These are phyloP conservation scores for Turnera subulata DNA, from an alignment of 345 rosid genomes.

Conservation along the genomic window DNA sequence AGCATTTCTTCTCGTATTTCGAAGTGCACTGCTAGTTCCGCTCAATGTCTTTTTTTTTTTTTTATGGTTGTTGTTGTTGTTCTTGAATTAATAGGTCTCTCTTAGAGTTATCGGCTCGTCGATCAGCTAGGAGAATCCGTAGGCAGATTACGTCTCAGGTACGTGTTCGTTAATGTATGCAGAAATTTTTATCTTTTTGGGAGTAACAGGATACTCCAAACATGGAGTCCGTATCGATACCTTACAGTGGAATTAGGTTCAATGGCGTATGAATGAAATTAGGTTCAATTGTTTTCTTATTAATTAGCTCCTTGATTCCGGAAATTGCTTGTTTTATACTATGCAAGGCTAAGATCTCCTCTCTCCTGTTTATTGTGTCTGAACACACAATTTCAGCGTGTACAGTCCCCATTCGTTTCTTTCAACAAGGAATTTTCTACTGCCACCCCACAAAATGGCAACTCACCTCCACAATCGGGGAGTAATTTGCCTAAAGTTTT, in stretches of 20 bases:
- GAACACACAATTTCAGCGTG: conserved; percentile 30
- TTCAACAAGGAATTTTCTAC: conserved; percentile 49
- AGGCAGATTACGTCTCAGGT: conserved; percentile 46
- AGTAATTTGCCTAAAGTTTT: conserved; percentile 38
- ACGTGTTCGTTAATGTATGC: conserved; percentile 14
- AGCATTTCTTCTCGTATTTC: background rate
- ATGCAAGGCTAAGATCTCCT: too few species aligned
- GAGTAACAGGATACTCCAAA: too few species aligned
- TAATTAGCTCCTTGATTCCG: background rate
- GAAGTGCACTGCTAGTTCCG: background rate
- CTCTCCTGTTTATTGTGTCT: too few species aligned
- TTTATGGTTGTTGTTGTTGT: too few species aligned
- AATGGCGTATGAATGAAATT: background rate
- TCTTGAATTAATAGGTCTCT: conserved; percentile 39
- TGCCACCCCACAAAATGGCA: conserved; percentile 39
- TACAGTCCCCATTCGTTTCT: conserved; percentile 35
- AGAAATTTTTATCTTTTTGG: background rate
- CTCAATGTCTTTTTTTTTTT: background rate
- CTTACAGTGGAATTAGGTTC: too few species aligned
- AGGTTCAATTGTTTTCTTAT: background rate
- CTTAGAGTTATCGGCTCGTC: conserved; percentile 56
- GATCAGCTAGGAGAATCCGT: conserved; percentile 40
- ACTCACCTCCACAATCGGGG: conserved; percentile 41
- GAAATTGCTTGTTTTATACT: too few species aligned
- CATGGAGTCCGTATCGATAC: too few species aligned